Evolutionary conservation across 2,329 filamentous ascomycete genomes (phyloP), one percentile per base, ranked within the genome.

Genomic region (Microdochium bolleyi): DNA sequence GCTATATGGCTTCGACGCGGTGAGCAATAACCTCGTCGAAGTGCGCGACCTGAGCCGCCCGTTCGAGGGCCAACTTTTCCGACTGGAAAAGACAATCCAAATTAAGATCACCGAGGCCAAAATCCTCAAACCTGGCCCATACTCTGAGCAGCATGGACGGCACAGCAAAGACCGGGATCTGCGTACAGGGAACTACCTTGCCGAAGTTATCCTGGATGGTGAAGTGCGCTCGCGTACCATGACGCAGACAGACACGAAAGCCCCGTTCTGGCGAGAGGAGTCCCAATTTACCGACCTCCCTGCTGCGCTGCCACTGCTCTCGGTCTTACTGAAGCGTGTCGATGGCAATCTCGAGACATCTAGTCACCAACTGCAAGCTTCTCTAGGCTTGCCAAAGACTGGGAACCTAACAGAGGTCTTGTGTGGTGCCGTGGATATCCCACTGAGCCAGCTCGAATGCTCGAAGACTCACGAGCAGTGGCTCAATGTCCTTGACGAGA

Each of bases 381-480:
- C 70, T 3, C 58, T 74, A 24, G 73, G 72, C 9, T 57, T 74
- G 34, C 67, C 69, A 0, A 77, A 73, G 57, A 68, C 69, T 0
- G 67, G 68, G 3, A 72, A 70, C 49, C 61, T 76, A 13, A 71
- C 72, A 2, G 83, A 85, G 60, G 64, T 77, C 14, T 63, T 80
- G 2, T 83, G 79, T 57, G 89, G 89, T 1, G 82, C 84, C 50
- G 86, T 96, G n/a, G 89, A 96, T 59, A 82, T 96, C 27, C 80
- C 85, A 21, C 73, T 96, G 8, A 86, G 92, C 54, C 87, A 91
- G 56, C 69, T 96, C 16, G 88, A 92, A 37, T 78, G 82, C 0
- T 86, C 85, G 16, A 87, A 87, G 62, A 88, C 92, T 53, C 79
- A 85, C 32, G 92, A 97, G 67, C 87, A 91, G 62, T 96, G 92